phyloP scores from a whole-genome alignment of 2,329 filamentous ascomycete genomes.

The Sclerotinia minor region DNA sequence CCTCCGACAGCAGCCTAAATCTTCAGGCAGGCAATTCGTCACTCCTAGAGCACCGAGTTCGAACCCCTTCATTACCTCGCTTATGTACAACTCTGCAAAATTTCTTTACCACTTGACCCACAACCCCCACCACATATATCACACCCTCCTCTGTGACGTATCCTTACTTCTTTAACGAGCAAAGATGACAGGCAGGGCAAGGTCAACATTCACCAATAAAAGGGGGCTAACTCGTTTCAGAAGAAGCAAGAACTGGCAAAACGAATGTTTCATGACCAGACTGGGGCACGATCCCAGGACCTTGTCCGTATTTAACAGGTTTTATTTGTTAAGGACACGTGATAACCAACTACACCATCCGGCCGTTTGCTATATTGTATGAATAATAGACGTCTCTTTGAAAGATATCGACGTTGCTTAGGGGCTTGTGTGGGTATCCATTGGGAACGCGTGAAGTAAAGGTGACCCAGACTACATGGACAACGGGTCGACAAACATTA shows the following conservation, averaged over 20 bases:
- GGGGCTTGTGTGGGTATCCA: too few species aligned
- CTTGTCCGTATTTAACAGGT: conserved; percentile 15
- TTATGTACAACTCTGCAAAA: not conserved
- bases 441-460: not conserved
- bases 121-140: not conserved
- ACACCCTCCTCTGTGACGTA: not conserved
- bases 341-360: conserved; percentile 25
- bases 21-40: too few species aligned
- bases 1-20: too few species aligned
- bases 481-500: not conserved
- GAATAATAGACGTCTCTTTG: too few species aligned
- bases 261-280: not conserved
- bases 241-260: not conserved
- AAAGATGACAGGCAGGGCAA: not conserved
- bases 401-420: too few species aligned
- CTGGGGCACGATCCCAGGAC: conserved; percentile 21
- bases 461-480: not conserved
- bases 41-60: too few species aligned
- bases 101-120: not conserved
- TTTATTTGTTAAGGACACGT: conserved; percentile 20
- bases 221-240: too few species aligned
- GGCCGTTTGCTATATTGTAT: not conserved
- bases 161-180: not conserved
- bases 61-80: not conserved
- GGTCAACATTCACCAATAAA: not conserved